Evolutionary conservation across 1,284 basidiomycete genomes (phyloP).

Genomic region (Flammula alnicola): DNA sequence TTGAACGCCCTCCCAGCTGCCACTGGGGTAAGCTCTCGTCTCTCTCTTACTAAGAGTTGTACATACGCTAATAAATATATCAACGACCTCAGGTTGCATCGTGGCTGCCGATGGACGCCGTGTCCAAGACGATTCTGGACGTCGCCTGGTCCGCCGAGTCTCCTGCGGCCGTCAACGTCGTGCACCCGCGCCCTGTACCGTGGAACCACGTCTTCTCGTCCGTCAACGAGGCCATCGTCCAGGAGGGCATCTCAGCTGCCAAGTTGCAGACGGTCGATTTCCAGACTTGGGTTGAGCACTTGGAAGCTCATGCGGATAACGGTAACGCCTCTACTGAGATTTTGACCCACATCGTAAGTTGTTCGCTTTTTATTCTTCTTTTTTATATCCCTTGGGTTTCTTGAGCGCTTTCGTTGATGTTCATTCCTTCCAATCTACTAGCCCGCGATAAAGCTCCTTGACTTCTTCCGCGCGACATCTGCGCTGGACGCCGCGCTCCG

Average conservation of each 20-base stretch:
- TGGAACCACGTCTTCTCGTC: constrained; percentile 33
- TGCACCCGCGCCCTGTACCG: constrained; percentile 26
- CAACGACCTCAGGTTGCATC: constrained; percentile 25
- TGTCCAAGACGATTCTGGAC: constrained; percentile 24
- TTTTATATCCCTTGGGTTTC: constrained; percentile 23
- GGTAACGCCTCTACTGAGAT: constrained; percentile 19
- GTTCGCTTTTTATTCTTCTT: constrained; percentile 39
- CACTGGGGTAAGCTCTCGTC: constrained; percentile 26
- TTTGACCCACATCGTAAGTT: constrained; percentile 32
- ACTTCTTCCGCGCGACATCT: constrained; percentile 34
- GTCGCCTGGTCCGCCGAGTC: constrained; percentile 17
- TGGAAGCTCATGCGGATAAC: constrained; percentile 27
- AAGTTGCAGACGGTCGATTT: constrained; percentile 32
- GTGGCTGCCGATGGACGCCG: constrained; percentile 26
- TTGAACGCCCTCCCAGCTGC: constrained; percentile 35
- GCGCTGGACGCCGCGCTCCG: constrained; percentile 3
- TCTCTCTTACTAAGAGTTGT: not conserved
- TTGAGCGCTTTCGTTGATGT: not conserved
- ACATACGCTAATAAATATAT: constrained; percentile 1
- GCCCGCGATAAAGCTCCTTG: constrained; percentile 40
- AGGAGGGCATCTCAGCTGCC: constrained; percentile 10
- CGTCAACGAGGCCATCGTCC: constrained; percentile 27
- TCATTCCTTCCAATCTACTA: constrained; percentile 21
- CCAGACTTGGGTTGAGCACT: constrained; percentile 32
- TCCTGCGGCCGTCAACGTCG: constrained; percentile 30